phyloP scores from a whole-genome alignment of 2,329 filamentous ascomycete genomes.

The Periconia macrospinosa region DNA sequence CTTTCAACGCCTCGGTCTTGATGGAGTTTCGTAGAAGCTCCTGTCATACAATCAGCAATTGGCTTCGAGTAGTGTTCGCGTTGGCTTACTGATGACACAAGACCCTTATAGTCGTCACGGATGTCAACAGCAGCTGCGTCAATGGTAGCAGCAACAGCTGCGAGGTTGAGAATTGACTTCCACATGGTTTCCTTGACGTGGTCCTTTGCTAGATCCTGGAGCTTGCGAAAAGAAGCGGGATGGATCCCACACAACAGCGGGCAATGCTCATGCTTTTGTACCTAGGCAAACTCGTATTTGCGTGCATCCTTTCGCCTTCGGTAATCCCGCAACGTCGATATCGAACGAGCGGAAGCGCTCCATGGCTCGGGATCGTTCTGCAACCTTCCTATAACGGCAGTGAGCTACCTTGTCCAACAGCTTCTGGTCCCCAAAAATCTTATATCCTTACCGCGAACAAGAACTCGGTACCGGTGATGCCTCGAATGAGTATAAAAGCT shows the following conservation, averaged over 20 bases:
- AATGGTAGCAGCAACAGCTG: slow-evolving; percentile 20
- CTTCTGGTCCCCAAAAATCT: neutral
- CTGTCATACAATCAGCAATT: slow-evolving; percentile 11
- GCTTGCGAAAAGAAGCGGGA: slow-evolving; percentile 6
- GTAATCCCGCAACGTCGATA: neutral
- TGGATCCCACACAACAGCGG: neutral
- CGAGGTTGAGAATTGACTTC: slow-evolving; percentile 25
- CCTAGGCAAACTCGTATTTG: neutral
- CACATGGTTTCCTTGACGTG: slow-evolving; percentile 11
- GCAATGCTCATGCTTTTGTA: slow-evolving; percentile 2
- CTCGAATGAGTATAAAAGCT: neutral
- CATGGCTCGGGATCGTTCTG: neutral
- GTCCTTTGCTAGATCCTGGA: slow-evolving; percentile 4
- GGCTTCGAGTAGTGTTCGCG: neutral
- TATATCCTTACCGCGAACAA: neutral
- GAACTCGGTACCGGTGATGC: neutral
- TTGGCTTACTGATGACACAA: slow-evolving; percentile 27
- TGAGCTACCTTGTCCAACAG: slow-evolving; percentile 1
- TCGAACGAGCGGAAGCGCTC: neutral
- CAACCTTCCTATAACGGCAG: slow-evolving; percentile 2
- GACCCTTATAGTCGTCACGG: slow-evolving; percentile 19
- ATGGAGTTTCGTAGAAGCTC: slow-evolving; percentile 27
- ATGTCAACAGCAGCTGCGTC: slow-evolving; percentile 25
- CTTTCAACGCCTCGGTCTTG: slow-evolving; percentile 27
- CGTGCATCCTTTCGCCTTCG: neutral